Percentiles rank a stretch among this genome's conserved stretches.
Evolutionary conservation across 148 eudicot genomes (phyloP).

Genomic region (Vaccinium darrowii): DNA sequence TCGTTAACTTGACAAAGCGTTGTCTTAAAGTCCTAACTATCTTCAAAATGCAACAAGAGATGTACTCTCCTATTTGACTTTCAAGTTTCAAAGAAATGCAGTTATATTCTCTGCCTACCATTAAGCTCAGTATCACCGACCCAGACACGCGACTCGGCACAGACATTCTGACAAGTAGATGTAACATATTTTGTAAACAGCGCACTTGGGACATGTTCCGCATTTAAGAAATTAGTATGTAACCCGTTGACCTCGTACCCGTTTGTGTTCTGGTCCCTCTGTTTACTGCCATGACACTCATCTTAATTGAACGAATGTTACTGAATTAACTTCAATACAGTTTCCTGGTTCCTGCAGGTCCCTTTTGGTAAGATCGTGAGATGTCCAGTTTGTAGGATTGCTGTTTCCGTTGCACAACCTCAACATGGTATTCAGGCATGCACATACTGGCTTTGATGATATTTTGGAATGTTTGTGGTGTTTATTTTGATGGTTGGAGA

Average conservation of each 20-base stretch:
- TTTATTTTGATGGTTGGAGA: not conserved
- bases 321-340: slow-evolving; percentile 9
- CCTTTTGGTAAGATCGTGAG: slow-evolving; percentile 89
- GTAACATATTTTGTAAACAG: not conserved
- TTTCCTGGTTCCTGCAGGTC: slow-evolving; percentile 49
- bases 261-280: not conserved
- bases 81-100: not conserved
- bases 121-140: not conserved
- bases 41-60: not conserved
- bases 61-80: not conserved
- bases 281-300: not conserved
- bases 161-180: not conserved
- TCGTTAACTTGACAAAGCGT: not conserved
- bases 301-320: not conserved
- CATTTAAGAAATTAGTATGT: not conserved
- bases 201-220: not conserved
- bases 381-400: slow-evolving; percentile 82
- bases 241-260: not conserved
- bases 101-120: not conserved
- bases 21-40: not conserved
- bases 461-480: not conserved
- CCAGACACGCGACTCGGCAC: not conserved
- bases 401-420: slow-evolving; percentile 93
- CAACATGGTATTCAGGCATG: slow-evolving; percentile 97
- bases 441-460: slow-evolving; percentile 22